Percentiles rank a stretch among this genome's conserved stretches.
Conservation (phyloP, 306 rosid genomes). For the Malus asiatica region DNA sequence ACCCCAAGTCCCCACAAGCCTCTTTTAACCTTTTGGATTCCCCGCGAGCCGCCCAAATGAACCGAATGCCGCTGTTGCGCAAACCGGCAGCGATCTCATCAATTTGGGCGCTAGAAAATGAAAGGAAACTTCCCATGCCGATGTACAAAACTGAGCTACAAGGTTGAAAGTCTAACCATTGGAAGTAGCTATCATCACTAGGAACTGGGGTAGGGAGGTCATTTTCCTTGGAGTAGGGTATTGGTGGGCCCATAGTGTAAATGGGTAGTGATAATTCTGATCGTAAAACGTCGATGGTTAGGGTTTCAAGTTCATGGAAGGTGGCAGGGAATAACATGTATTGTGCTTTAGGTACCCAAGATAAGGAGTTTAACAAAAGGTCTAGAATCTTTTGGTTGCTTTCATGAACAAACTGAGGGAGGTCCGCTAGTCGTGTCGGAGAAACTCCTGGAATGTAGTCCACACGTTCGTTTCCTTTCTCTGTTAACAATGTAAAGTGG, state of each 20-base stretch:
- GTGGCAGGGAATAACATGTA: slow-evolving; percentile 26
- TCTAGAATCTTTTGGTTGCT: background rate
- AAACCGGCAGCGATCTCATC: slow-evolving; percentile 33
- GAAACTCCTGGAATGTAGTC: background rate
- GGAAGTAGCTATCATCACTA: background rate
- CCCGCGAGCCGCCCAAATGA: slow-evolving; percentile 30
- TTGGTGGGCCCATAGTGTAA: slow-evolving; percentile 41
- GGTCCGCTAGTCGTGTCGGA: background rate
- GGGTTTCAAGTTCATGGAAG: slow-evolving; percentile 36
- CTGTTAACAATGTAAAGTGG: background rate
- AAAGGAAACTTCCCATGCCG: slow-evolving; percentile 34
- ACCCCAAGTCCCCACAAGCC: slow-evolving; percentile 15
- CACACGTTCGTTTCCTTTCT: background rate
- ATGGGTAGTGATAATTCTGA: slow-evolving; percentile 20
- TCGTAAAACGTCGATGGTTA: slow-evolving; percentile 25
- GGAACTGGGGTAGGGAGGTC: no score
- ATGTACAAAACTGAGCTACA: slow-evolving; percentile 30
- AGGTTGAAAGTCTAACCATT: slow-evolving; percentile 40
- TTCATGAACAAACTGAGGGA: background rate
- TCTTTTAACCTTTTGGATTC: slow-evolving; percentile 11
- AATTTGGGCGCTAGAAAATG: slow-evolving; percentile 31
- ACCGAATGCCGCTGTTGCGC: slow-evolving; percentile 24
- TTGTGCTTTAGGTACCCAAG: slow-evolving; percentile 24
- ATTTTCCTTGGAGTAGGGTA: slow-evolving; percentile 19
- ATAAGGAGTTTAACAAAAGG: no score